phyloP scores from a whole-genome alignment of 2,329 filamentous ascomycete species.

The Botrytis elliptica region DNA sequence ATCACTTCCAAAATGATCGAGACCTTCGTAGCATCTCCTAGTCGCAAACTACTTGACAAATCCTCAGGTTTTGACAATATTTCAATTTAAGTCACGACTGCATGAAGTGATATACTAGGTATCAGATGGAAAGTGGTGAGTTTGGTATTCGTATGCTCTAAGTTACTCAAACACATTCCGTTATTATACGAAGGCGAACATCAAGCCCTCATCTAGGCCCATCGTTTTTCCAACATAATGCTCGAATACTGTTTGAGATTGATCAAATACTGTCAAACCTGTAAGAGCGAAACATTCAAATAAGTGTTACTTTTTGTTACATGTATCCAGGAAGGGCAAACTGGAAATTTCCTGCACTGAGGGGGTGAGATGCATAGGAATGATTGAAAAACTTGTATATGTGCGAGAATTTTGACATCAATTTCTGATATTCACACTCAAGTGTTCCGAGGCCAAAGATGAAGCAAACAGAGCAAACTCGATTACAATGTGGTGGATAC shows the following conservation, averaged over 20 bases:
- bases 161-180: neutral
- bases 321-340: no score
- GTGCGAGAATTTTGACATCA: no score
- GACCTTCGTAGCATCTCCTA: no score
- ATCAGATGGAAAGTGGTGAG: neutral
- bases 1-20: no score
- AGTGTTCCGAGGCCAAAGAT: neutral
- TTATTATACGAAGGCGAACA: neutral
- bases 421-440: neutral
- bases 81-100: no score
- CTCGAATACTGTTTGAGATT: neutral
- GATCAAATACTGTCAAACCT: neutral
- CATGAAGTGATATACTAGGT: neutral
- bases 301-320: neutral
- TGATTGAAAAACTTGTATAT: neutral
- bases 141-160: neutral
- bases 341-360: no score
- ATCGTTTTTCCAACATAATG: no score
- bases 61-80: neutral
- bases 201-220: neutral
- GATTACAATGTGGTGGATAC: neutral
- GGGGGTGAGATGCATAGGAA: neutral
- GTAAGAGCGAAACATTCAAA: neutral
- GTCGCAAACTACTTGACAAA: no score
- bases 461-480: neutral